Conservation (phyloP, 345 rosid genomes). For the Eucalyptus sp. region DNA sequence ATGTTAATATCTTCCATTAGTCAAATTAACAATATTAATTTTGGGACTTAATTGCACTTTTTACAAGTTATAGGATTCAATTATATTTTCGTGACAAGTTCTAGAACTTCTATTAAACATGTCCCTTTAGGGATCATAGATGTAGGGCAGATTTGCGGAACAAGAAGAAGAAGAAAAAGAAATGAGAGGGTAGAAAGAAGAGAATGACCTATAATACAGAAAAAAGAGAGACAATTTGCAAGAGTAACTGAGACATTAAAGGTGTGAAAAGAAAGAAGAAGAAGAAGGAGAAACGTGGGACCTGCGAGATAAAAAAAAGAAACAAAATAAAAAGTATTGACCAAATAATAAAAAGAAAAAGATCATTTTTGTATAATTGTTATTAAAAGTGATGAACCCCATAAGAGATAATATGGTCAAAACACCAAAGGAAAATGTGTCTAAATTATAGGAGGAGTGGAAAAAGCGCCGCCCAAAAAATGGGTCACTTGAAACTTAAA, state of each 20-base stretch:
- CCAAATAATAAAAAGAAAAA: not conserved
- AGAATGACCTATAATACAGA: not conserved
- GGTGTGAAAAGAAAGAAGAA: not conserved
- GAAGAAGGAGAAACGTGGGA: not conserved
- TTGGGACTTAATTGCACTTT: too few relatives aligned
- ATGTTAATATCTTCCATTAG: fast-evolving
- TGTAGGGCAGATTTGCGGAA: not conserved
- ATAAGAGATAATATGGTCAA: not conserved
- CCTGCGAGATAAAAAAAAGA: not conserved
- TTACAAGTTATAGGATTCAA: fast-evolving
- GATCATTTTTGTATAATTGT: too few relatives aligned
- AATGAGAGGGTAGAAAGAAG: too few relatives aligned
- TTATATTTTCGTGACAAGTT: fast-evolving
- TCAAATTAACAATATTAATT: fast-evolving
- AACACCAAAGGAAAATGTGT: fast-evolving
- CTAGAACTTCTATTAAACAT: not conserved
- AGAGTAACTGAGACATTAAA: too few relatives aligned
- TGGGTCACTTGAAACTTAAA: too few relatives aligned
- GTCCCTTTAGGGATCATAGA: fast-evolving
- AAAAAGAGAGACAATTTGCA: not conserved
- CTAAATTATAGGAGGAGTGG: not conserved
- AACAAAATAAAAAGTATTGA: not conserved
- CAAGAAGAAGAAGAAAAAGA: too few relatives aligned
- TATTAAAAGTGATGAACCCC: fast-evolving
- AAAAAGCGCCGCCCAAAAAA: fast-evolving